Evolutionary conservation across 306 rosid genomes (phyloP), one percentile per base, ranked within the genome.

Genomic region (Prinsepia uniflora): DNA sequence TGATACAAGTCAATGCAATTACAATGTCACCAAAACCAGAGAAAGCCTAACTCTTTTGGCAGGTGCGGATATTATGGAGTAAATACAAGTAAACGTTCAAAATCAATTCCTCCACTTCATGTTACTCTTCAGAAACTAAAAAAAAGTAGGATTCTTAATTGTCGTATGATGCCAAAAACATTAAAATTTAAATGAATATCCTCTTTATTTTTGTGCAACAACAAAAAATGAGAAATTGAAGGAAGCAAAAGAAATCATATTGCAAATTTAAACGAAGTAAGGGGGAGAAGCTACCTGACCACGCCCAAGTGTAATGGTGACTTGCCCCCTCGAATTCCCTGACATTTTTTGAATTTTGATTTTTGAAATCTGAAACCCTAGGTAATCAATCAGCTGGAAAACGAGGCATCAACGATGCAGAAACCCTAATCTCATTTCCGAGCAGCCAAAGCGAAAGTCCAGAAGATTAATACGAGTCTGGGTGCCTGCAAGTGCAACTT

Each of bases 301-400:
- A 70, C 96, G 92, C 68, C 96, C 99, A 52, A 95, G 90, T 47
- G 96, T 91, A 56, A 95, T 91, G 76, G 97, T 91, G 75, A 94
- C 92, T 70, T 90, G 84, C 67, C 78, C 83, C 81, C 90, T 83
- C 49, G 96, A 86, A 84, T 70, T 47, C 73, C 86, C 88, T 5
- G 91, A 81, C 97, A 94, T 94, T 40, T 46, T 71, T 72, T 61
- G 3, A 68, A 42, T 78, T 49, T 71, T 39, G 20, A 86, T 30
- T 30, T 30, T 30, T 61, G 3, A 68, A 42, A 80, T 49, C 73
- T 30, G 20, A 86, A 87, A 80, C 92, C 88, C 92, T 83, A 89
- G 72, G 46, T 7, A 64, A 72, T 45, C 74, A 87, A 71, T 54
- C 53, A 48, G 76, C 55, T 3, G 61, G 50, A 49, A 2, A 58